Conservation (phyloP, 768 basidiomycete species). For the Hygrocybe punicea region DNA sequence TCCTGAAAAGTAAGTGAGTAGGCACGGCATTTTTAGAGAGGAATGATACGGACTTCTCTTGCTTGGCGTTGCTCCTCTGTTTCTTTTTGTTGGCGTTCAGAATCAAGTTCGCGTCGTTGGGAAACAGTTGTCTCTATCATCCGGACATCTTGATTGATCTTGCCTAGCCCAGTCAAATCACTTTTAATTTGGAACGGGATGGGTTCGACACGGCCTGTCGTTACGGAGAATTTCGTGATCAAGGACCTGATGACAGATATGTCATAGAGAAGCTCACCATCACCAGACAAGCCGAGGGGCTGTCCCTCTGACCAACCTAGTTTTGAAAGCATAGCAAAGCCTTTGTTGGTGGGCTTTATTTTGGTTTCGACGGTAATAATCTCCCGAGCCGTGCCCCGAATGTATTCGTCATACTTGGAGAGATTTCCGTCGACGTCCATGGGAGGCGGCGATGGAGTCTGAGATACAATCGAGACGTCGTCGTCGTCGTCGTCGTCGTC, state of each 20-base stretch:
- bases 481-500: slow-evolving; percentile 58
- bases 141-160: slow-evolving; percentile 70
- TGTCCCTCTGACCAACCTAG: slow-evolving; percentile 82
- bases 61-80: slow-evolving; percentile 70
- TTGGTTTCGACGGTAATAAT: slow-evolving; percentile 78
- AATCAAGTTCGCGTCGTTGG: slow-evolving; percentile 74
- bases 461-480: slow-evolving; percentile 68
- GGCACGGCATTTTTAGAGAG: background rate
- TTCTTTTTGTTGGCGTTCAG: slow-evolving; percentile 77
- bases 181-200: slow-evolving; percentile 77
- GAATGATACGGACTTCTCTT: slow-evolving; percentile 54
- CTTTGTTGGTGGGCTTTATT: slow-evolving; percentile 75
- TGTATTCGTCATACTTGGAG: slow-evolving; percentile 66
- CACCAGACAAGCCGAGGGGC: slow-evolving; percentile 69
- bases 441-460: slow-evolving; percentile 67
- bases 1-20: slow-evolving; percentile 43
- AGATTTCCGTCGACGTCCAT: slow-evolving; percentile 42
- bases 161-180: slow-evolving; percentile 77
- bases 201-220: slow-evolving; percentile 73
- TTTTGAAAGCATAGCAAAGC: slow-evolving; percentile 75
- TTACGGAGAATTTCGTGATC: slow-evolving; percentile 5
- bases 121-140: slow-evolving; percentile 86
- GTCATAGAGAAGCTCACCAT: slow-evolving; percentile 47
- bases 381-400: slow-evolving; percentile 51
- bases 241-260: background rate